Conservation (phyloP, 2,329 filamentous ascomycete genomes). For the Penicillium nordicum region DNA sequence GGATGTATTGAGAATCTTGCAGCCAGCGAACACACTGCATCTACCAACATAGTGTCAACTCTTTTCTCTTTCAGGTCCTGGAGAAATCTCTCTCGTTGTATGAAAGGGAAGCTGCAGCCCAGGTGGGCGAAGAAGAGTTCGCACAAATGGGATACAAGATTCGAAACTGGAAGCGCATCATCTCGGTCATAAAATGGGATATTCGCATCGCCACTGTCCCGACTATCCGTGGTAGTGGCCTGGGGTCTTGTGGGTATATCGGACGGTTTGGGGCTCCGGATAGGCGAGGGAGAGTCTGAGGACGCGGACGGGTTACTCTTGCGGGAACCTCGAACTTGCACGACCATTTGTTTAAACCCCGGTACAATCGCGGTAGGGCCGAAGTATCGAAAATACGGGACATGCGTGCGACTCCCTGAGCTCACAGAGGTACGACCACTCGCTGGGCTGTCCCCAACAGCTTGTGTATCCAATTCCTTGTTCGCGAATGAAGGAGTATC, state of each 20-base stretch:
- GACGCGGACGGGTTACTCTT: slow-evolving; percentile 41
- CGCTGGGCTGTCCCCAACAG: slow-evolving; percentile 32
- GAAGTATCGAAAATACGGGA: slow-evolving; percentile 89
- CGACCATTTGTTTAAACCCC: slow-evolving; percentile 84
- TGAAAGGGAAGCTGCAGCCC: slow-evolving; percentile 81
- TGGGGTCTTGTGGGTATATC: slow-evolving; percentile 20
- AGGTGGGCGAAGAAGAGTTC: slow-evolving; percentile 78
- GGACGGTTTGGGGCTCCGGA: slow-evolving; percentile 33
- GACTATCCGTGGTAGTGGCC: slow-evolving; percentile 21
- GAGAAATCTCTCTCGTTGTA: slow-evolving; percentile 69
- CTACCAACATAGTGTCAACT: slow-evolving; percentile 79
- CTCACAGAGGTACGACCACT: slow-evolving; percentile 42
- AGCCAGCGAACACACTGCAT: slow-evolving; percentile 77
- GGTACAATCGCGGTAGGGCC: slow-evolving; percentile 88
- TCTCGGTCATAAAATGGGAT: slow-evolving; percentile 74
- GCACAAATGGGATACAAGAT: slow-evolving; percentile 71
- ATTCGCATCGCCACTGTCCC: slow-evolving; percentile 35
- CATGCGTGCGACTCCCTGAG: slow-evolving; percentile 44
- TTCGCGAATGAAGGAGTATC: slow-evolving; percentile 16
- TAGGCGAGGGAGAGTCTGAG: slow-evolving; percentile 37
- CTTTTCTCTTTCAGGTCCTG: slow-evolving; percentile 75
- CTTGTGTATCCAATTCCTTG: slow-evolving; percentile 28
- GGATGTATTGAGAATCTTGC: slow-evolving; percentile 71
- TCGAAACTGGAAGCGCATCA: slow-evolving; percentile 66
- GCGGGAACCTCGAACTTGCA: slow-evolving; percentile 56